These are phyloP conservation scores for Xylariomycetidae sp. DNA, from an alignment of 2,329 filamentous ascomycete genomes.

Conservation along the genomic window DNA sequence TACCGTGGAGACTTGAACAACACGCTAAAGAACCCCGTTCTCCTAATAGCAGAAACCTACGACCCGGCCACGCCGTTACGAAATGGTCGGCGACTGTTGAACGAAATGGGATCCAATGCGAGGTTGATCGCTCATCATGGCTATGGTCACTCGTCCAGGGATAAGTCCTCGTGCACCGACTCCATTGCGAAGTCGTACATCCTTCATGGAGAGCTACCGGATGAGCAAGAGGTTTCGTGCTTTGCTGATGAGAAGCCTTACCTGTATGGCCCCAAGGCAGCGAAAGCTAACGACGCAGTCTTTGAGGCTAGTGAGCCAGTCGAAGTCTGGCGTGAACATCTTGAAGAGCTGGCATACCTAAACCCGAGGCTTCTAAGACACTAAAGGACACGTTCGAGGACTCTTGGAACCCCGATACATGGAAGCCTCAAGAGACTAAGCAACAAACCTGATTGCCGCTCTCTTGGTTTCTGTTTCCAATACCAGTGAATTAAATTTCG, in stretches of 20 bases:
- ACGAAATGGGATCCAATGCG: conserved; percentile 43
- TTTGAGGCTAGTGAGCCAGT: conserved; percentile 8
- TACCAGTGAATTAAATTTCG: no score
- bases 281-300: conserved; percentile 1
- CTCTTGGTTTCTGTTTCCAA: no score
- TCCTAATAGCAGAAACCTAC: conserved; percentile 43
- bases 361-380: conserved; percentile 8
- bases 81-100: conserved; percentile 37
- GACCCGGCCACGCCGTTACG: conserved; percentile 45
- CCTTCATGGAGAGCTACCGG: conserved; percentile 33
- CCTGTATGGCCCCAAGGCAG: conserved; percentile 28
- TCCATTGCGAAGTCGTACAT: conserved; percentile 34
- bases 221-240: conserved; percentile 37
- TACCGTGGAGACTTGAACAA: conserved; percentile 40
- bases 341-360: conserved; percentile 12
- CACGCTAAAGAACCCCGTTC: conserved; percentile 36
- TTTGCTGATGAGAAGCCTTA: conserved; percentile 44
- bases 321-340: conserved; percentile 19
- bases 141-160: conserved; percentile 42
- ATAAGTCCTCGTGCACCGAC: conserved; percentile 40
- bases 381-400: no score
- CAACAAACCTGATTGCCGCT: no score
- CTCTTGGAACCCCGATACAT: no score
- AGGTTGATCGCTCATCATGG: conserved; percentile 42
- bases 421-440: no score